phyloP scores from a whole-genome alignment of 495 filamentous ascomycete genomes.

The Penicillium manginii region DNA sequence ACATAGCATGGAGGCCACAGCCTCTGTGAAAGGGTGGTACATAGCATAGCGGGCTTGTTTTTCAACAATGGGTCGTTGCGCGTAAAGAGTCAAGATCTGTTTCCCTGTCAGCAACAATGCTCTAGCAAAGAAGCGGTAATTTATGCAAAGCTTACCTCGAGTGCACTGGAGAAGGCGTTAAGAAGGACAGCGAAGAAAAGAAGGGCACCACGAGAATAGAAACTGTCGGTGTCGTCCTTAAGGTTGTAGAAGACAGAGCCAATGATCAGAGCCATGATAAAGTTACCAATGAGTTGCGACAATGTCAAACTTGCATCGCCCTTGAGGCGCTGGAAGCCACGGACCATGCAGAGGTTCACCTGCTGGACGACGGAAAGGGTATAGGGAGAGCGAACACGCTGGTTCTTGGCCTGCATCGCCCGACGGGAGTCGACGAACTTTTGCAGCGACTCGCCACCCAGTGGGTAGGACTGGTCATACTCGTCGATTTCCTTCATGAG shows the following conservation, averaged over 20 bases:
- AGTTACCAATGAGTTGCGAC: conserved; percentile 76
- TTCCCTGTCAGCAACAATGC: conserved; percentile 2
- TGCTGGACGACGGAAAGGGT: conserved; percentile 51
- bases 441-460: conserved; percentile 43
- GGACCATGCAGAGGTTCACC: conserved; percentile 52
- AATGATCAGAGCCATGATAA: conserved; percentile 81
- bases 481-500: conserved; percentile 57
- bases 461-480: conserved; percentile 49
- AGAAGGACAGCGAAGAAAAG: conserved; percentile 92
- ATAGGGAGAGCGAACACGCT: conserved; percentile 49
- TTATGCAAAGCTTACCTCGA: conserved; percentile 59
- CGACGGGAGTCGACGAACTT: conserved; percentile 46
- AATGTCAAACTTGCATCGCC: conserved; percentile 79
- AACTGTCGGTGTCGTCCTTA: conserved; percentile 62
- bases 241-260: conserved; percentile 88
- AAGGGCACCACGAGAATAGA: conserved; percentile 82
- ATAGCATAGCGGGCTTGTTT: conserved; percentile 70
- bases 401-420: conserved; percentile 49
- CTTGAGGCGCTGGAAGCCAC: conserved; percentile 61
- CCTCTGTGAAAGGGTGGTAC: conserved; percentile 68
- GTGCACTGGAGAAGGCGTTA: conserved; percentile 83
- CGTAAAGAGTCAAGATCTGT: conserved; percentile 63
- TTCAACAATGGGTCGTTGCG: conserved; percentile 68
- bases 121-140: not conserved
- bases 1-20: conserved; percentile 61